These are phyloP conservation scores for Plantago coronopus DNA, from an alignment of 305 asterid genomes.

Conservation along the genomic window DNA sequence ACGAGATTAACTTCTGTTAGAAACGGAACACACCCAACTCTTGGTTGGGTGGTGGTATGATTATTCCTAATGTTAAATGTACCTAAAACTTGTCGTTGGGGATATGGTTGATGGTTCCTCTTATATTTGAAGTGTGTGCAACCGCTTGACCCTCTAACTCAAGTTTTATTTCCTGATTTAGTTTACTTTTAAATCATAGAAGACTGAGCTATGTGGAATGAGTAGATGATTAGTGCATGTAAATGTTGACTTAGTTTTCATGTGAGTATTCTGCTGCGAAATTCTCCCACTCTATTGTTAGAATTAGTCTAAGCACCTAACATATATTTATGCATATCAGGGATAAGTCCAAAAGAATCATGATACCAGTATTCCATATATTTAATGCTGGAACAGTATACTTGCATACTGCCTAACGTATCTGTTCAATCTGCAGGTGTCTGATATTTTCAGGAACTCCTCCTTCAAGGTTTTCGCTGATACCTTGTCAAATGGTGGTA, in stretches of 20 bases:
- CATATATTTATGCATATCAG: not conserved
- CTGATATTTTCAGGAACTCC: constrained; percentile 57
- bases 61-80: not conserved
- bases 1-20: too few species aligned
- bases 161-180: too few species aligned
- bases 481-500: constrained; percentile 57
- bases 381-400: too few species aligned
- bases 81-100: too few species aligned
- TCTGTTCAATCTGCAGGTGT: constrained; percentile 53
- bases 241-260: not conserved
- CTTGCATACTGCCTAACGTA: not conserved
- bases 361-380: too few species aligned
- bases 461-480: constrained; percentile 88
- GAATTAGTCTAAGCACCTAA: constrained; percentile 5
- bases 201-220: not conserved
- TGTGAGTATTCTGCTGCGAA: too few species aligned
- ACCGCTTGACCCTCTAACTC: too few species aligned
- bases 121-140: too few species aligned
- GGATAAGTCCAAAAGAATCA: too few species aligned
- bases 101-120: too few species aligned
- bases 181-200: not conserved
- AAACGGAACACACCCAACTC: too few species aligned
- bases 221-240: not conserved
- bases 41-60: not conserved
- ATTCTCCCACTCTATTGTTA: not conserved